Base-by-base conservation (phyloP, 768 basidiomycete genomes). In the Termitomyces sp. region DNA sequence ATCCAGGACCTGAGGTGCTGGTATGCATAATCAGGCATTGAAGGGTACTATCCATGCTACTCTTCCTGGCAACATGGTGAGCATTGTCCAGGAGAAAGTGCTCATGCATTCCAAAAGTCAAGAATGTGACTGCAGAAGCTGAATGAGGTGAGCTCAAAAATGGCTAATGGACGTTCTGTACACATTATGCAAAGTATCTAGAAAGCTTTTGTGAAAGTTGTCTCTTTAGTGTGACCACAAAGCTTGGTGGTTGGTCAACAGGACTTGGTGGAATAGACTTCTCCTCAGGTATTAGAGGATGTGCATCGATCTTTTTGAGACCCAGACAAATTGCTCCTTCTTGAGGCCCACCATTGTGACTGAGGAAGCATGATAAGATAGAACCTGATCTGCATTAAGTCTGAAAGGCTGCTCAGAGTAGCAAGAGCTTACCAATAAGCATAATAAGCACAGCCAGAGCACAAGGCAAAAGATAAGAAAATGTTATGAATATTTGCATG, bases 401-500 rank as follows among this genome's bases (percentile, higher is more conserved):
- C 46, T 36, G 54, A 58, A 52, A 54, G 16, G 20, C 55, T 31
- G 53, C 52, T 42, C 20, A 55, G 44, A 58, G 54, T 37, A 55
- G 47, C 34, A 63, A 50, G 47, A 55, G 62, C 78, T 58, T 64
- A 89, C 91, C 91, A 44, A 77, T 77, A 58, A 92, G 72, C 7
- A 92, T 93, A 50, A 98, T 81, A 9, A 78, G 74, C 2, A 89
- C 86, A 37, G 94, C 94, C 48, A 95, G 72, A 20, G 79, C 75
- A 67, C 91, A 93, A 1, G 97, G 95, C 16, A 99, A 78, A 41
- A 98, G 81, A 69, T 99, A 99, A 1, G 97, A 96, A 69, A 91
- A 94, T 7, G 76, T 76, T 27, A 83, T 79, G 68, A 98, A 91
- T 22, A 98, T 65, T 2, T 81, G 76, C 6, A 86, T 65, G 24